These are phyloP conservation scores for Colletotrichum horii DNA, from an alignment of 2,329 filamentous ascomycete genomes.

Conservation along the genomic window DNA sequence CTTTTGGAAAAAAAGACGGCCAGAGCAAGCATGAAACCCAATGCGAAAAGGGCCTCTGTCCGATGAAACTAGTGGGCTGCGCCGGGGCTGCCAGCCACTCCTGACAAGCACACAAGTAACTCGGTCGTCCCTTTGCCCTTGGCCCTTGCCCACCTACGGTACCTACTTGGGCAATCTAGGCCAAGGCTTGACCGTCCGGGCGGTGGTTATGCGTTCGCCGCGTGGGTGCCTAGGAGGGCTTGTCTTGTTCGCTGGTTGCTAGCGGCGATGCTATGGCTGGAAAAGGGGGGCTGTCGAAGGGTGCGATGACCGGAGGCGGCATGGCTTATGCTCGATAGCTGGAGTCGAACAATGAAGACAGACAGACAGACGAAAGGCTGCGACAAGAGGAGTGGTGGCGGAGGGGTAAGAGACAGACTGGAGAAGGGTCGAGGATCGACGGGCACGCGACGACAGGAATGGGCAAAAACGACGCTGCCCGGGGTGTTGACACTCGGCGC, in stretches of 20 bases:
- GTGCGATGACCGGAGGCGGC: background rate
- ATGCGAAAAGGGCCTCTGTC: background rate
- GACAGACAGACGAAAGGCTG: background rate
- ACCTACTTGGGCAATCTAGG: background rate
- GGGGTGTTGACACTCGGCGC: background rate
- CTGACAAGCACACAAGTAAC: background rate
- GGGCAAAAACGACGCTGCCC: background rate
- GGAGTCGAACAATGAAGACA: background rate
- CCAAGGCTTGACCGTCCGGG: conserved; percentile 16
- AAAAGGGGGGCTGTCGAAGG: background rate
- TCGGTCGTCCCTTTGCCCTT: background rate
- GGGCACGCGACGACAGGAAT: background rate
- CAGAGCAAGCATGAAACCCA: conserved; percentile 19
- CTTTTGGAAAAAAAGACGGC: background rate
- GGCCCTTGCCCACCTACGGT: background rate
- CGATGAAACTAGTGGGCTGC: conserved; percentile 19
- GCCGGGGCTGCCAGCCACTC: conserved; percentile 1
- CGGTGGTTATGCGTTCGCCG: conserved; percentile 3
- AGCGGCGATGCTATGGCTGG: background rate
- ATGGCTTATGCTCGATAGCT: background rate
- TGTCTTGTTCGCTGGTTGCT: background rate
- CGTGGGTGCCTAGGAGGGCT: background rate
- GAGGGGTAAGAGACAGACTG: background rate
- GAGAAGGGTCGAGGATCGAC: background rate
- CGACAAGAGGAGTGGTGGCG: background rate